Percentiles rank a stretch among this genome's conserved stretches.
phyloP scores from a whole-genome alignment of 495 filamentous ascomycete species.

The Letharia columbiana region DNA sequence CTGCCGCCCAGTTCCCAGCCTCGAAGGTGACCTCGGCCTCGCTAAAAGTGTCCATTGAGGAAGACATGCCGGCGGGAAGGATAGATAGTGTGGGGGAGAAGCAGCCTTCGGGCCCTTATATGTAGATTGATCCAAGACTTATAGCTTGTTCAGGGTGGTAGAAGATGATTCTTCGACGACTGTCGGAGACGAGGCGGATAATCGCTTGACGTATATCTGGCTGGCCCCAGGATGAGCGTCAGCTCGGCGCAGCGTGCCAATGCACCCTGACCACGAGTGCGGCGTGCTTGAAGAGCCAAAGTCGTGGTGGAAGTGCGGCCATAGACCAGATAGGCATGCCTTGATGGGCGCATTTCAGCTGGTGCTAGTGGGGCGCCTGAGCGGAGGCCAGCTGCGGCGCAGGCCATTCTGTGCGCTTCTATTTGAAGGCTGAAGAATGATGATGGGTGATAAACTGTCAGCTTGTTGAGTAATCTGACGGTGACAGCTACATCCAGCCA shows the following conservation, averaged over 20 bases:
- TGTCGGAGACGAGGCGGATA: not conserved
- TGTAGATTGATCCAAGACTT: not conserved
- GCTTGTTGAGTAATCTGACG: not conserved
- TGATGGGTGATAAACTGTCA: not conserved
- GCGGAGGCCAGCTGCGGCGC: not conserved
- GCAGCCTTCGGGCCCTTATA: not conserved
- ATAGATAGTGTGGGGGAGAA: not conserved
- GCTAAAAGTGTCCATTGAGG: conserved; percentile 5
- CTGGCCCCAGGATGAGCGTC: not conserved
- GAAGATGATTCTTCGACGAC: not conserved
- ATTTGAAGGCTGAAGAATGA: not conserved
- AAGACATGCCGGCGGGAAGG: not conserved
- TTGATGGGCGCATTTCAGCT: not conserved
- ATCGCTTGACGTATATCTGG: not conserved
- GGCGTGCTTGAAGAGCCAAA: not conserved
- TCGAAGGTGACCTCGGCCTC: conserved; percentile 8
- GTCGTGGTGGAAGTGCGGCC: not conserved
- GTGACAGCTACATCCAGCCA: no score
- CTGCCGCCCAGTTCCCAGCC: conserved; percentile 2
- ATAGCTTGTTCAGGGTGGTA: not conserved
- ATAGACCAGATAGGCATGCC: not conserved
- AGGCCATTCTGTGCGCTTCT: not conserved
- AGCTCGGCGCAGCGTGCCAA: not conserved
- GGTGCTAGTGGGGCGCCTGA: not conserved
- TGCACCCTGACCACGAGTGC: not conserved